Percentiles rank a stretch among this genome's conserved stretches.
These are phyloP conservation scores for Nymphaea thermarum DNA, from an alignment of 164 flowering plant genomes.

Conservation along the genomic window DNA sequence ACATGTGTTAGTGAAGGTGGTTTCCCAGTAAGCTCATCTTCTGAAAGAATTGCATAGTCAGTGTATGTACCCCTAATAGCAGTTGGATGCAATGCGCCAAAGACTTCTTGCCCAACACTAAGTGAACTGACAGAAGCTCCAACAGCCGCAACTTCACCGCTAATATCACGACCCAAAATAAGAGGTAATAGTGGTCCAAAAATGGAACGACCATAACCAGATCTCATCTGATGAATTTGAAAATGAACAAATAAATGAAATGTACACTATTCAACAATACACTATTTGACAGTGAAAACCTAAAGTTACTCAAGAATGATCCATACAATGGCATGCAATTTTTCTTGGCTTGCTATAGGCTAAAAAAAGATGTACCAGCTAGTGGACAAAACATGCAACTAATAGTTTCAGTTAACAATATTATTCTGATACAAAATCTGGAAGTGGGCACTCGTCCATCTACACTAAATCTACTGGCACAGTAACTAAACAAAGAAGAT, in stretches of 20 bases:
- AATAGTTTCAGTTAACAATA: too few relatives aligned
- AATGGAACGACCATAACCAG: slow-evolving; percentile 91
- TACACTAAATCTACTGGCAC: too few relatives aligned
- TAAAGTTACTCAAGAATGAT: neutral
- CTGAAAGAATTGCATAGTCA: slow-evolving; percentile 82
- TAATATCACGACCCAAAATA: slow-evolving; percentile 92
- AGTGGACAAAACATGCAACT: too few relatives aligned
- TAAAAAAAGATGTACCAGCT: too few relatives aligned
- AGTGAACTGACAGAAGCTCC: slow-evolving; percentile 63
- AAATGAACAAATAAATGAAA: slow-evolving; percentile 3
- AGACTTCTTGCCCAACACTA: slow-evolving; percentile 76
- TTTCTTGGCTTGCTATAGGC: too few relatives aligned
- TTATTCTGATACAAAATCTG: too few relatives aligned
- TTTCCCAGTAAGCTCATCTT: slow-evolving; percentile 61
- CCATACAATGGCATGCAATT: too few relatives aligned
- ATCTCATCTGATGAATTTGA: slow-evolving; percentile 58
- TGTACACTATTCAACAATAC: slow-evolving; percentile 1
- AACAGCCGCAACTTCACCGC: slow-evolving; percentile 92
- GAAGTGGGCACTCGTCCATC: too few relatives aligned
- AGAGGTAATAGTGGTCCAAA: slow-evolving; percentile 75
- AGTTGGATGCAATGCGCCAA: slow-evolving; percentile 98
- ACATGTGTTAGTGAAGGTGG: slow-evolving; percentile 68
- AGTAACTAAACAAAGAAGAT: too few relatives aligned
- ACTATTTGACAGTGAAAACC: neutral
- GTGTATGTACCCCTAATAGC: slow-evolving; percentile 90